Evolutionary conservation across 495 filamentous ascomycete species (phyloP), one percentile per base, ranked within the genome.

Genomic region (Emericellopsis terricola): DNA sequence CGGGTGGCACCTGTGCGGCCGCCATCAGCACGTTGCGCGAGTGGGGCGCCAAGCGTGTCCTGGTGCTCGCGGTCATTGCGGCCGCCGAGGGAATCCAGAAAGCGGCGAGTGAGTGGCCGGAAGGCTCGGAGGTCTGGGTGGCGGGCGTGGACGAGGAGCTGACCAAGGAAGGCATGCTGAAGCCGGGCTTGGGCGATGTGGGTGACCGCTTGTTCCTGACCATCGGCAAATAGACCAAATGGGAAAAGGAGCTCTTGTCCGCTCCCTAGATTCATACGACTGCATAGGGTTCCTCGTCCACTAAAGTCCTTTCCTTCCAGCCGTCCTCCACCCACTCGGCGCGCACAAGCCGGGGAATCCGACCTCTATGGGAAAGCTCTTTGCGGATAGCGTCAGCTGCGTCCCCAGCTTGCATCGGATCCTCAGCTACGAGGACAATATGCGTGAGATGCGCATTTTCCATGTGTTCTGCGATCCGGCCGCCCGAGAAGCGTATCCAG

Each of bases 161-260:
- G 32, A 73, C 83, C 49, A 66, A 71, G 18, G 65, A 60, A 34
- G 86, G 87, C 2, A 94, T 94, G 86, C 76, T 96, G 52, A 80
- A 74, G 53, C 87, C 87, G 2, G 87, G 87, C 0, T 47, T 93
- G 41, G 84, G 84, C 1, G 86, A 94, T 65, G 78, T 94, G 40
- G 87, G 87, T 4, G 87, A 96, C 61, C 62, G 87, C 36, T 57
- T 96, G 52, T 96, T 87, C 62, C 68, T 92, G 56, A 92, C 87
- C 0, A 71, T 87, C 57, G 87, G 87, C 18, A 96, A 94, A 56
- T 93, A 69, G 43, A n/a, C n/a, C n/a, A n/a, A n/a, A n/a, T n/a
- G n/a, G n/a, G n/a, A n/a, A n/a, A n/a, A n/a, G n/a, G 33, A 33
- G 38, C 7, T 11, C 10, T 4, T 2, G n/a, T 18, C 15, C 31